phyloP scores from a whole-genome alignment of 352 stramenopile species.

The Globisporangium lucens region DNA sequence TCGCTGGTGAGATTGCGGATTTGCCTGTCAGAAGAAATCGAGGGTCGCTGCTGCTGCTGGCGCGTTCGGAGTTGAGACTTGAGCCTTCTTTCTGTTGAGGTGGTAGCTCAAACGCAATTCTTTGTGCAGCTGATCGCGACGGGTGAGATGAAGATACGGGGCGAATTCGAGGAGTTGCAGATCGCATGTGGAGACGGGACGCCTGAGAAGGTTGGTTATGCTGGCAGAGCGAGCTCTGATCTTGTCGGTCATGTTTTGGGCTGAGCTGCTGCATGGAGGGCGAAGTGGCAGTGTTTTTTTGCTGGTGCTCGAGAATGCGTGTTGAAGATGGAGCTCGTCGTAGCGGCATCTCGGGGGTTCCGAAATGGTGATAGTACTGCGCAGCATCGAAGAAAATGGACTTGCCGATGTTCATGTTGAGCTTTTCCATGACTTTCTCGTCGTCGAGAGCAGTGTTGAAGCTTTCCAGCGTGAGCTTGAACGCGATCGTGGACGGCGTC shows the following conservation, averaged over 20 bases:
- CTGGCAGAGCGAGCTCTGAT: neutral
- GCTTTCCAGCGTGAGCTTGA: conserved; percentile 28
- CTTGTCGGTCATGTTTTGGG: neutral
- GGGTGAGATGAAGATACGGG: neutral
- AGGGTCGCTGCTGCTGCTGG: neutral
- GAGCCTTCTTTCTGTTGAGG: neutral
- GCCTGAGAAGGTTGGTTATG: neutral
- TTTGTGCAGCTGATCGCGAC: neutral
- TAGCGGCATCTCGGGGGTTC: neutral
- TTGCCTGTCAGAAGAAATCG: conserved; percentile 9
- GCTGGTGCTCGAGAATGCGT: neutral
- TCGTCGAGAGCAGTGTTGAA: conserved; percentile 30
- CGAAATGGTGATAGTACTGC: conserved; percentile 32
- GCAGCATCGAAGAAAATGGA: conserved; percentile 38
- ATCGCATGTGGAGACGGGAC: neutral
- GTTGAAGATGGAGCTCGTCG: neutral
- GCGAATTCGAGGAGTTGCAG: neutral
- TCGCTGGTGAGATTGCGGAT: neutral
- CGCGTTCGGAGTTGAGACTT: neutral
- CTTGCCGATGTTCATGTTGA: conserved; percentile 38
- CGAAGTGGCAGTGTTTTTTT: neutral
- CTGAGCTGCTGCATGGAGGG: neutral
- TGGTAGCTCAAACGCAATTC: neutral
- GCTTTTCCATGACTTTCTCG: conserved; percentile 25
- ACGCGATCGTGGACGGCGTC: neutral